Percentiles rank a stretch among this genome's conserved stretches.
These are phyloP conservation scores for Euphorbia celastroides DNA, from an alignment of 441 rosid genomes.

Conservation along the genomic window DNA sequence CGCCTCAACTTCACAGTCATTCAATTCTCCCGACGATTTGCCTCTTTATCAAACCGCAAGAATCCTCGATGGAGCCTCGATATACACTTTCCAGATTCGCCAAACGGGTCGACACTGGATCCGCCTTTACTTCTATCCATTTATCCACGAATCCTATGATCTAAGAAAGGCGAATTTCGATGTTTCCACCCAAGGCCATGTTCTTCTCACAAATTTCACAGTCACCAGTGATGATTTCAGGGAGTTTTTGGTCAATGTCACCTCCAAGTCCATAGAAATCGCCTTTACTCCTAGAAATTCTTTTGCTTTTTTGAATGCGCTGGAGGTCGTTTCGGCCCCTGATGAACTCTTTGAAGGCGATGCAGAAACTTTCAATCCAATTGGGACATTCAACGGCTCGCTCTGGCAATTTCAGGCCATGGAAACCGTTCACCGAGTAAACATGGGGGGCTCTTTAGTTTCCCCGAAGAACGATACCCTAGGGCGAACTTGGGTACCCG, in stretches of 20 bases:
- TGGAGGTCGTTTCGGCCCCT: conserved; percentile 76
- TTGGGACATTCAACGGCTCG: conserved; percentile 34
- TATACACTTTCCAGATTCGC: conserved; percentile 52
- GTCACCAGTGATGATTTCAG: conserved; percentile 35
- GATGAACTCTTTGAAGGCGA: conserved; percentile 42
- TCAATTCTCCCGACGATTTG: conserved; percentile 32
- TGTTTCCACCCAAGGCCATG: conserved; percentile 47
- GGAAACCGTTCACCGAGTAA: conserved; percentile 59
- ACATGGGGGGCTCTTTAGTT: conserved; percentile 73
- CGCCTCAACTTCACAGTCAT: conserved; percentile 31
- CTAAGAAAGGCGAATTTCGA: conserved; percentile 58
- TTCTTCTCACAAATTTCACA: conserved; percentile 46
- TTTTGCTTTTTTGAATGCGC: conserved; percentile 68
- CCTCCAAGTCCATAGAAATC: conserved; percentile 41
- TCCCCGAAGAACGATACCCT: conserved; percentile 56
- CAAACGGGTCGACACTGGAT: conserved; percentile 77
- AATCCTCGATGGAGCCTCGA: conserved; percentile 50
- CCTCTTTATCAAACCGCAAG: conserved; percentile 65
- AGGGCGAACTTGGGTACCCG: conserved; percentile 74
- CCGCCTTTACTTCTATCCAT: conserved; percentile 78
- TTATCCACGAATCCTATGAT: conserved; percentile 37
- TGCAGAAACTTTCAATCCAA: conserved; percentile 26
- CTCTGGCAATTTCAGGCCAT: conserved; percentile 42
- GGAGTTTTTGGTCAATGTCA: conserved; percentile 62
- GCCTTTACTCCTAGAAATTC: conserved; percentile 50